phyloP scores from a whole-genome alignment of 306 rosid species.

The Nissolia schottii region DNA sequence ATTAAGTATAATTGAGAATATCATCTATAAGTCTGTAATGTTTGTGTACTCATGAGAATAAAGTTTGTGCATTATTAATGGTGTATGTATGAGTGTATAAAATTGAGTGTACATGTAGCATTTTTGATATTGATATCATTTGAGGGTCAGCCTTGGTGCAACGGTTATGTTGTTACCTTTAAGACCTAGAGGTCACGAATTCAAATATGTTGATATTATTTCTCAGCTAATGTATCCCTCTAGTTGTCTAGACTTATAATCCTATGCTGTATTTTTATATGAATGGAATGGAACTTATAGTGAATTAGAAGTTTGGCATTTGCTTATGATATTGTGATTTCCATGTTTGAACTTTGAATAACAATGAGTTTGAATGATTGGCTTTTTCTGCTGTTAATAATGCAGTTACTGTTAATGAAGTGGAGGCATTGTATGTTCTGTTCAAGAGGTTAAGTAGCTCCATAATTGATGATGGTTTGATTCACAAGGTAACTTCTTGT shows the following conservation, averaged over 20 bases:
- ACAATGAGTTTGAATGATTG: neutral
- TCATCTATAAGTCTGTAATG: no score
- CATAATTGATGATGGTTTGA: constrained; percentile 65
- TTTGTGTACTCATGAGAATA: no score
- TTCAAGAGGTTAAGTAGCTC: constrained; percentile 75
- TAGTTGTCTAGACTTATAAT: neutral
- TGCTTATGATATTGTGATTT: neutral
- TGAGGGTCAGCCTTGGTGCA: no score
- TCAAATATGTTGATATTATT: no score
- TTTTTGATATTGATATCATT: no score
- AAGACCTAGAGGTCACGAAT: no score
- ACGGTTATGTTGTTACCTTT: no score
- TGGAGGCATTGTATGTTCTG: constrained; percentile 71
- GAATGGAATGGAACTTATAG: neutral
- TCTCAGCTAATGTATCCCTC: neutral
- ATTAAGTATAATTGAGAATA: no score
- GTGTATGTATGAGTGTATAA: no score
- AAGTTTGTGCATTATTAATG: no score
- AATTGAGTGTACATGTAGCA: no score
- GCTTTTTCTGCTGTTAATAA: neutral
- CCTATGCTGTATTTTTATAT: neutral
- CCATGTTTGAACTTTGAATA: neutral
- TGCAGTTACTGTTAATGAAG: constrained; percentile 68
- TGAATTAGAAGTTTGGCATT: neutral
- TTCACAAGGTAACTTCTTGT: constrained; percentile 68